phyloP scores from a whole-genome alignment of 2,329 filamentous ascomycete genomes.

The Pyrenochaeta sp. region DNA sequence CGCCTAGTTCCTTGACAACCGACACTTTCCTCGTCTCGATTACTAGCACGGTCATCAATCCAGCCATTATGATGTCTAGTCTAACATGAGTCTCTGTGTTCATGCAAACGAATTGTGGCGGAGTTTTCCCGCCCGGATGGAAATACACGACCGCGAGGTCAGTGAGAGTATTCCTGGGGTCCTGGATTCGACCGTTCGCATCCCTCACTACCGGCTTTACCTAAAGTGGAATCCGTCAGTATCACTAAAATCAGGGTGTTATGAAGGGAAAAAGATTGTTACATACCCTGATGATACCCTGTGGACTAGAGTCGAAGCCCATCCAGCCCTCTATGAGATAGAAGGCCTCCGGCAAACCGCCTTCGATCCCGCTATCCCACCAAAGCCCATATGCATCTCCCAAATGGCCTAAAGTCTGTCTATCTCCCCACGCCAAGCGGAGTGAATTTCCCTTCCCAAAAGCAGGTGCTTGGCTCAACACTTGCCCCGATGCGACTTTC shows the following conservation, averaged over 20 bases:
- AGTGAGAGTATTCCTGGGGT: conserved; percentile 2
- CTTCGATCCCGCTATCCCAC: conserved; percentile 8
- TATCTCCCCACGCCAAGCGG: conserved; percentile 5
- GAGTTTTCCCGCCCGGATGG: conserved; percentile 8
- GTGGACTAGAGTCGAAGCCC: conserved; percentile 4
- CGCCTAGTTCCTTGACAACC: conserved; percentile 6
- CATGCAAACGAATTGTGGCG: conserved; percentile 12
- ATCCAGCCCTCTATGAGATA: conserved; percentile 9
- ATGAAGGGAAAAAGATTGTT: not conserved
- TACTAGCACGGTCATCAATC: conserved; percentile 10
- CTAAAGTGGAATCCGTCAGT: not conserved
- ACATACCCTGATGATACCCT: conserved; percentile 6
- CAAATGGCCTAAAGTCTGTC: conserved; percentile 1
- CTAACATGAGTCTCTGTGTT: conserved; percentile 7
- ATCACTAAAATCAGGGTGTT: not conserved
- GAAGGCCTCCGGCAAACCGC: conserved; percentile 6
- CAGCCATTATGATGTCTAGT: conserved; percentile 8
- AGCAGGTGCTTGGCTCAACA: not conserved
- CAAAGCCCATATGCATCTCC: conserved; percentile 9
- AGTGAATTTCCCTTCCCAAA: conserved; percentile 4
- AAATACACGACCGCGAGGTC: conserved; percentile 11
- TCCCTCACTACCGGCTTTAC: conserved; percentile 5
- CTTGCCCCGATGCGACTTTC: conserved; percentile 4
- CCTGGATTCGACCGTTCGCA: conserved; percentile 5
- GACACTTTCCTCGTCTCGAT: conserved; percentile 8